Evolutionary conservation across 306 rosid genomes (phyloP), one percentile per base, ranked within the genome.

Genomic region (Citrullus mucosospermus): DNA sequence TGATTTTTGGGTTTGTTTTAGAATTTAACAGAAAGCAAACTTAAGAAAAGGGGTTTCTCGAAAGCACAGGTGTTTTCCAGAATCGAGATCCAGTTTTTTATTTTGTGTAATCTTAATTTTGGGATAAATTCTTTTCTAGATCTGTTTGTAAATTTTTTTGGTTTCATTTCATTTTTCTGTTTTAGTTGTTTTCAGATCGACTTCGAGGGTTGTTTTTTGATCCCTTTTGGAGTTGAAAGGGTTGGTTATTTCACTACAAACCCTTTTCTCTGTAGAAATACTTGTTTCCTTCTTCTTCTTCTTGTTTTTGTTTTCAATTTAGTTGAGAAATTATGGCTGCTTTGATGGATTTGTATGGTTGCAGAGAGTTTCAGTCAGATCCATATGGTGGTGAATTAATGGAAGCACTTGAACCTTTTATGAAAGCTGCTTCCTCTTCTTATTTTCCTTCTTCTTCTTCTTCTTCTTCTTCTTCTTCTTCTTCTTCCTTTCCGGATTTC

Each of bases 331-430:
- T 36, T 22, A 92, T 92, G 97, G 97, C 91, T 78, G 86, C 96
- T 85, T 80, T 85, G 34, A 88, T 90, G 97, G 92, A 88, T 86
- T 86, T 86, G 74, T 92, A 86, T 92, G 85, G 76, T 76, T 68
- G 83, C 85, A 80, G 82, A 46, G 56, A 73, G 41, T 46, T 89
- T 77, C 91, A 84, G 22, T 84, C 97, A 60, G 92, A 85, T 83
- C 88, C 92, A 2, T 82, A 82, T 38, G 86, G 91, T 53, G 95
- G 98, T 83, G 98, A 96, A 83, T 82, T 96, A 48, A 96, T 96
- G 99, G 99, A 96, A 89, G 98, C 91, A 79, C 98, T 96, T 79
- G 93, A 85, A 86, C 93, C 98, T 92, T 96, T 96, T 91, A 96
- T 96, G 86, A 96, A 90, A 81, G 84, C 89, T 92, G 83, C 88